phyloP scores from a whole-genome alignment of 2,329 filamentous ascomycete genomes.

The Laburnicola sp. region DNA sequence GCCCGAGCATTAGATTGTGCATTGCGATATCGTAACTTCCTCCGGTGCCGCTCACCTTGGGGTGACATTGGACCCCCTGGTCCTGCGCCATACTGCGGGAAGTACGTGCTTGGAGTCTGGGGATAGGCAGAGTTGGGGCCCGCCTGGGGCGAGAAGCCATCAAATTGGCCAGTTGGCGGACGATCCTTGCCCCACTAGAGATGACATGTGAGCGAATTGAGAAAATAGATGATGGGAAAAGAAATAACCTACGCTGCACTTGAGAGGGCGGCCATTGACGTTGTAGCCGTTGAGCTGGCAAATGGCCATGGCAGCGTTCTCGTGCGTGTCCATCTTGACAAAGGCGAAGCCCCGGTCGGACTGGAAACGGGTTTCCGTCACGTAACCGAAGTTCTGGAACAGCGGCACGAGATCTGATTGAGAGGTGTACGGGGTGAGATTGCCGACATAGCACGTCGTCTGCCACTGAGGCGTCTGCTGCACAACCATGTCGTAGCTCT shows the following conservation, averaged over 20 bases:
- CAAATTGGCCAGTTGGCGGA: slow-evolving; percentile 79
- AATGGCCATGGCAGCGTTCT: slow-evolving; percentile 97
- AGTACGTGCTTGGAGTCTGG: slow-evolving; percentile 78
- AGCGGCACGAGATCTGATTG: slow-evolving; percentile 96
- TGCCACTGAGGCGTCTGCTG: slow-evolving; percentile 96
- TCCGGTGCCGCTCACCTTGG: slow-evolving; percentile 52
- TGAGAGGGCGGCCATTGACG: slow-evolving; percentile 92
- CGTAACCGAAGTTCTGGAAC: slow-evolving; percentile 98
- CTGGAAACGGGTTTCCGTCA: slow-evolving; percentile 96
- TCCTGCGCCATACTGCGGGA: slow-evolving; percentile 86
- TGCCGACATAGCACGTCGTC: slow-evolving; percentile 97
- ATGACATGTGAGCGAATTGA: slow-evolving; percentile 36
- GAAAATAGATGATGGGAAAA: slow-evolving; percentile 21
- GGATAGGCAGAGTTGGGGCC: slow-evolving; percentile 73
- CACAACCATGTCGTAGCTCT: slow-evolving; percentile 97
- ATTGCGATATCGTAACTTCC: slow-evolving; percentile 42
- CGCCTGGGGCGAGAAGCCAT: slow-evolving; percentile 81
- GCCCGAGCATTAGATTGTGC: slow-evolving; percentile 44
- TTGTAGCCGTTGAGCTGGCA: slow-evolving; percentile 98
- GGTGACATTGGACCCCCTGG: slow-evolving; percentile 60
- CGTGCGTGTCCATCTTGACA: slow-evolving; percentile 98
- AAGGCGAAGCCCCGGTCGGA: slow-evolving; percentile 97
- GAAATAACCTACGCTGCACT: slow-evolving; percentile 87
- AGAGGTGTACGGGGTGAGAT: slow-evolving; percentile 95
- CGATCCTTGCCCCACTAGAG: slow-evolving; percentile 97